phyloP scores from a whole-genome alignment of 164 flowering plant genomes.

The Nymphaea thermarum region DNA sequence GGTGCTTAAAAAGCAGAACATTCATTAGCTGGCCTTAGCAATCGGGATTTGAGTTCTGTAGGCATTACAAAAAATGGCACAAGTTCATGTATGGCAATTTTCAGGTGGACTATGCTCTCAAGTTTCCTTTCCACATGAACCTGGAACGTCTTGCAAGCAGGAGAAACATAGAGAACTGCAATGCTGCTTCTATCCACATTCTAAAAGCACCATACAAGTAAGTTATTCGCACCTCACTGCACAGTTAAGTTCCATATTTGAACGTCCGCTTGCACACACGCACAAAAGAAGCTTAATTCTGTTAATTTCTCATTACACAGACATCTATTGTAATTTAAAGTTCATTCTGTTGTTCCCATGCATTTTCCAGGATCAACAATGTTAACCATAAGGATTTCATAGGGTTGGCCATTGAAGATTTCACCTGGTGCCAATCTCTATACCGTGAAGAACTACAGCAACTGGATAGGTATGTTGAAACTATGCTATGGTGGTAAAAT shows the following conservation, averaged over 20 bases:
- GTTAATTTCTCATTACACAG: not conserved
- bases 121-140: constrained; percentile 14
- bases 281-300: not conserved
- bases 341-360: no score
- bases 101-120: constrained; percentile 44
- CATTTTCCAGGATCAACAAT: constrained; percentile 21
- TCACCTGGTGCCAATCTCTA: constrained; percentile 37
- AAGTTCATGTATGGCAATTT: constrained; percentile 1
- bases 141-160: constrained; percentile 28
- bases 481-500: no score
- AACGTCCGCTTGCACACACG: no score
- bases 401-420: constrained; percentile 43
- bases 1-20: no score
- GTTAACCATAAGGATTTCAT: constrained; percentile 25
- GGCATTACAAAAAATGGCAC: not conserved
- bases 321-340: no score
- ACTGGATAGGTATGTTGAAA: constrained; percentile 34
- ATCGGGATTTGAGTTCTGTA: no score
- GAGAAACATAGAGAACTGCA: constrained; percentile 37
- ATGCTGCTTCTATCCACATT: constrained; percentile 5
- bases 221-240: not conserved
- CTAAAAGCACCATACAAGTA: constrained; percentile 22
- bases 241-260: no score
- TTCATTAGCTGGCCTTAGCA: no score
- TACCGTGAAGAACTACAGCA: constrained; percentile 34